phyloP scores from a whole-genome alignment of 331 rosid species.

The Ulmus americana region DNA sequence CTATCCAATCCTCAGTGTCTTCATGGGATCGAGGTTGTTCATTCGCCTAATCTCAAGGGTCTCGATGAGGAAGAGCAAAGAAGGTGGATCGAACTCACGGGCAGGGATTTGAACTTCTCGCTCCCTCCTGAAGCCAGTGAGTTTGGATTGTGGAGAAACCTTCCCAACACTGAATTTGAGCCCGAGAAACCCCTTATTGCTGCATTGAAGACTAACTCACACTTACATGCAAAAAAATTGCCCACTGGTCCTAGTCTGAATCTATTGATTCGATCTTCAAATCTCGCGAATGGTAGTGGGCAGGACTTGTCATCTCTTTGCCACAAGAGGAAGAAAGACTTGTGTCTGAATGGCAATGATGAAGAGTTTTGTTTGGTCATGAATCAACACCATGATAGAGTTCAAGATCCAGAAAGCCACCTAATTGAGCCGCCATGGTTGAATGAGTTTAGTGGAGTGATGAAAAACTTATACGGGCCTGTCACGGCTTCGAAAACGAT shows the following conservation, averaged over 20 bases:
- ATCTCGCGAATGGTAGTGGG: constrained; percentile 24
- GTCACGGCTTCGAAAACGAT: constrained; percentile 36
- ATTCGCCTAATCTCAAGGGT: no score
- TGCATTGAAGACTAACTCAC: constrained; percentile 21
- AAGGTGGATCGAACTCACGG: no score
- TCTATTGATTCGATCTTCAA: constrained; percentile 21
- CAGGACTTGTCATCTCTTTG: constrained; percentile 26
- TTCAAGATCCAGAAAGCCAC: constrained; percentile 29
- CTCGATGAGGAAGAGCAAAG: neutral
- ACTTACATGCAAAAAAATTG: constrained; percentile 25
- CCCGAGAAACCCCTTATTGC: constrained; percentile 14
- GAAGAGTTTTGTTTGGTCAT: constrained; percentile 27
- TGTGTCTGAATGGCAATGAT: constrained; percentile 29
- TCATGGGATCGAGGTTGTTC: no score
- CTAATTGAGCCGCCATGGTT: constrained; percentile 28
- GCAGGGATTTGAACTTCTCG: no score
- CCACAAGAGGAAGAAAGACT: constrained; percentile 38
- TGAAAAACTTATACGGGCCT: constrained; percentile 34
- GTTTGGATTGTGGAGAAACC: no score
- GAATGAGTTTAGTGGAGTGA: constrained; percentile 35
- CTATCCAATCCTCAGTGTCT: no score
- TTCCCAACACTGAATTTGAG: no score
- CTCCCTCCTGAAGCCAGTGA: no score
- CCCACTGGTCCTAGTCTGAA: constrained; percentile 31
- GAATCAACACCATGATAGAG: constrained; percentile 26